These are phyloP conservation scores for Dothistroma pini DNA, from an alignment of 2,329 filamentous ascomycete species.

Conservation along the genomic window DNA sequence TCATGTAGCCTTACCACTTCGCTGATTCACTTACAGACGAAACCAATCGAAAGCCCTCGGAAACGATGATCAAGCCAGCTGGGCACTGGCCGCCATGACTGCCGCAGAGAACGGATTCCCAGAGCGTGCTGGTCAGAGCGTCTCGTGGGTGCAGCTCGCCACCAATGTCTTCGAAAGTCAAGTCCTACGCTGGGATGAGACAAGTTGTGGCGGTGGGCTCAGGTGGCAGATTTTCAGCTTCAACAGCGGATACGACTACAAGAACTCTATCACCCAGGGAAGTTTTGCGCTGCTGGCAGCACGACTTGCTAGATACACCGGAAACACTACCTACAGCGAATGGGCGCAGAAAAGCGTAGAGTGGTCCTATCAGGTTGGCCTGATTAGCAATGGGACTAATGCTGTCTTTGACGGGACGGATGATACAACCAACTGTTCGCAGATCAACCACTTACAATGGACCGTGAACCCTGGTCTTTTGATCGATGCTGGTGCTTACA, in stretches of 20 bases:
- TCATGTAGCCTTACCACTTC: neutral
- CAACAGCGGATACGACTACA: constrained; percentile 78
- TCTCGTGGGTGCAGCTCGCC: constrained; percentile 62
- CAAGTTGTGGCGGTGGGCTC: constrained; percentile 67
- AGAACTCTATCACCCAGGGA: constrained; percentile 76
- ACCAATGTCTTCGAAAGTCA: constrained; percentile 79
- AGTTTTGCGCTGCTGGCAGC: constrained; percentile 80
- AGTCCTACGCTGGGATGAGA: constrained; percentile 63
- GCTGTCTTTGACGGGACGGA: constrained; percentile 61
- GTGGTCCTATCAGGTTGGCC: constrained; percentile 56
- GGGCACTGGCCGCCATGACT: constrained; percentile 75
- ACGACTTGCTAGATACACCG: constrained; percentile 36
- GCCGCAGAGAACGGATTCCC: constrained; percentile 75
- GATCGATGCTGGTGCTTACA: constrained; percentile 60
- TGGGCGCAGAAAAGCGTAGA: constrained; percentile 67
- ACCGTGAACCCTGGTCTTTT: constrained; percentile 64
- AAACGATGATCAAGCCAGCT: constrained; percentile 64
- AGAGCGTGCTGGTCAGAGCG: constrained; percentile 26
- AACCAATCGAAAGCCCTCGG: constrained; percentile 39
- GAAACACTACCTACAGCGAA: constrained; percentile 54
- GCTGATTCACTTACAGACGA: neutral
- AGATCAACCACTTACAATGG: constrained; percentile 53
- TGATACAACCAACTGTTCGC: constrained; percentile 51
- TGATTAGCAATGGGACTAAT: constrained; percentile 48
- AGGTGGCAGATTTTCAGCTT: constrained; percentile 79